Evolutionary conservation across 768 basidiomycete genomes (phyloP), one percentile per base, ranked within the genome.

Genomic region (Clitopilus passeckerianus): DNA sequence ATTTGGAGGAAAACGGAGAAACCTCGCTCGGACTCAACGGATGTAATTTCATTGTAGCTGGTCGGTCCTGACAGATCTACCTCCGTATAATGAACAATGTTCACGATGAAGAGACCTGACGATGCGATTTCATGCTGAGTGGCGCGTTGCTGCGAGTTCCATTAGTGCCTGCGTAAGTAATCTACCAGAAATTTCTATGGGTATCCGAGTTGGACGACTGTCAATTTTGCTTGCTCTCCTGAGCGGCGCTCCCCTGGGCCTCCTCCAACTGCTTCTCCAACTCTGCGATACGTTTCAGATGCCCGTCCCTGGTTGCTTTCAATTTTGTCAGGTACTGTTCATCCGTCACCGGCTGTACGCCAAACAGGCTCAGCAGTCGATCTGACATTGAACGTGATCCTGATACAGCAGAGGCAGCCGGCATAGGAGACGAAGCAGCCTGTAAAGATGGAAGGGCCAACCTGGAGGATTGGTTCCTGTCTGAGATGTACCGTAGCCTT

Each of bases 261-360:
- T 78, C 74, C 54, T 72, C 73, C 14, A 76, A 33, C 63, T 80
- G 68, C 20, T 62, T 62, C 64, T 87, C 85, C 3, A 92, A 74
- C 61, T 84, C 80, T 54, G 73, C 75, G 69, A 91, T 90, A 59
- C 80, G 78, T 60, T 72, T 74, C 61, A 86, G 66, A 65, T 89
- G 75, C 8, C 70, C 71, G 4, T 83, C 81, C 63, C 89, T 78
- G 53, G 86, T 79, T 56, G 73, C 74, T 67, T 80, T 85, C 66
- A 93, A 67, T 60, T 78, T 81, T 27, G 69, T 68, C 56, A 93
- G 63, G 63, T 91, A 91, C 61, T 89, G 87, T 53, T 93, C 87
- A 62, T 94, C 86, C 6, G 90, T 80, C 3, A 94, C 66, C 55
- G 74, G 78, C 34, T 73, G 75, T 20, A 91, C 67, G 0, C 88